phyloP scores from a whole-genome alignment of 805 yeast genomes.

The Jamesozyma gamospora region DNA sequence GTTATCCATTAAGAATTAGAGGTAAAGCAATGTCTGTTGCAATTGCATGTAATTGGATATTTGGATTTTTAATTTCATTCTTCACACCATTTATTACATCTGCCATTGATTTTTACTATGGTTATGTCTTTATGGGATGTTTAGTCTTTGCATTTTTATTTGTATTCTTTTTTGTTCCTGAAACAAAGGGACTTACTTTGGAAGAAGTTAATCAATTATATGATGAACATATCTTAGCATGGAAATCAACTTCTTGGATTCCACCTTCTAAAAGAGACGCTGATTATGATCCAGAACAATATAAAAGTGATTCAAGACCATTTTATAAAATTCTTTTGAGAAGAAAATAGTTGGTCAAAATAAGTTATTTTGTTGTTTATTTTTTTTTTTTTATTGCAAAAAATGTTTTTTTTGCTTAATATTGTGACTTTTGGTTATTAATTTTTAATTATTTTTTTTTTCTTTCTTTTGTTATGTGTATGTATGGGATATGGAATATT shows the following conservation, averaged over 20 bases:
- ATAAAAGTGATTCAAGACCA: slow-evolving; percentile 24
- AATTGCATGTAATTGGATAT: slow-evolving; percentile 54
- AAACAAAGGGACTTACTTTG: slow-evolving; percentile 71
- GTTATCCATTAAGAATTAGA: slow-evolving; percentile 65
- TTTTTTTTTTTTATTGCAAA: no score
- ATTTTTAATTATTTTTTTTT: no score
- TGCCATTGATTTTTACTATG: slow-evolving; percentile 61
- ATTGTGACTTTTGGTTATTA: no score
- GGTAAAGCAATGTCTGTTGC: slow-evolving; percentile 51
- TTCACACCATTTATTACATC: slow-evolving; percentile 65
- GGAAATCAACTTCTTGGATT: slow-evolving; percentile 43
- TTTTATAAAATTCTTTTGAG: slow-evolving; percentile 19
- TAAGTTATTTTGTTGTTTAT: no score
- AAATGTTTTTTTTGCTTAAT: no score
- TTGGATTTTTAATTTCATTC: slow-evolving; percentile 63
- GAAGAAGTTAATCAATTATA: slow-evolving; percentile 72
- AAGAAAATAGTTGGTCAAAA: not conserved
- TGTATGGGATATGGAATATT: no score
- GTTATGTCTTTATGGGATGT: slow-evolving; percentile 56
- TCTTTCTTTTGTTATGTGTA: no score
- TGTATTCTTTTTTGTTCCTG: slow-evolving; percentile 63
- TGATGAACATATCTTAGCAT: slow-evolving; percentile 34
- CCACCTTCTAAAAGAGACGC: slow-evolving; percentile 36
- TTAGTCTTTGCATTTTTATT: slow-evolving; percentile 50
- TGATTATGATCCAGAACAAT: slow-evolving; percentile 22